Base-by-base conservation (phyloP, 2,329 filamentous ascomycete genomes). In the Phaeoacremonium minimum region DNA sequence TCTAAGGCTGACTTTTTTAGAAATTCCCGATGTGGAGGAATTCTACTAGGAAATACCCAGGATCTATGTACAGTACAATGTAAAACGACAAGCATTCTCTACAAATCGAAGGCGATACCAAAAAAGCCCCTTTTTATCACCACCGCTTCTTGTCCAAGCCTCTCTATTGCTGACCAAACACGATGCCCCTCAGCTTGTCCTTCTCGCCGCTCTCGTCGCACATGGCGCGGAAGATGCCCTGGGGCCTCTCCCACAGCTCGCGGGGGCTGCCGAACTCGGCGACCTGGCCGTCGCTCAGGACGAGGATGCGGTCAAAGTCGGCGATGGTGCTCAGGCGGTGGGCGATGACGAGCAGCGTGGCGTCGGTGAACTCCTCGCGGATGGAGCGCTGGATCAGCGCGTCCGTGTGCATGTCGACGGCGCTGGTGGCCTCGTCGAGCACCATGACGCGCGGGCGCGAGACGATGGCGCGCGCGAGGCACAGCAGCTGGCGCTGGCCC, bases 341-440 rank as follows among this genome's bases (percentile, higher is more conserved):
- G 2, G 85, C 85, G 53, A 89, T 88, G 14, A 87, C 83, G 14
- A 89, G 60, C 18, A 88, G 63, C 1, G 84, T 87, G 28, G 74
- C 75, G 42, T 77, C 77, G 1, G 69, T 76, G 45, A 87, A 87
- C 53, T 87, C 82, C 50, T 84, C 77, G 15, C 83, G 71, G 47
- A 89, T 87, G 34, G 72, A 79, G 6, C 80, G 73, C 61, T 89
- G 85, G 49, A 89, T 89, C 17, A 87, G 70, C 2, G 72, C 65
- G 53, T 90, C 85, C 0, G 85, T 89, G 28, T 73, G 67, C 80
- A 87, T 87, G 56, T 89, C 85, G 3, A 90, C 84, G 0, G 85
- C 84, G 4, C 77, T 83, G 0, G 86, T 91, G 1, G 86, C 85
- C 61, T 90, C 85, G 53, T 91, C 85, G 2, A 90, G 72, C 2